A percentile compares a stretch with the other conserved stretches of the same genome.
Conservation (phyloP, 805 yeast genomes). For the Yamadazyma philogaea region DNA sequence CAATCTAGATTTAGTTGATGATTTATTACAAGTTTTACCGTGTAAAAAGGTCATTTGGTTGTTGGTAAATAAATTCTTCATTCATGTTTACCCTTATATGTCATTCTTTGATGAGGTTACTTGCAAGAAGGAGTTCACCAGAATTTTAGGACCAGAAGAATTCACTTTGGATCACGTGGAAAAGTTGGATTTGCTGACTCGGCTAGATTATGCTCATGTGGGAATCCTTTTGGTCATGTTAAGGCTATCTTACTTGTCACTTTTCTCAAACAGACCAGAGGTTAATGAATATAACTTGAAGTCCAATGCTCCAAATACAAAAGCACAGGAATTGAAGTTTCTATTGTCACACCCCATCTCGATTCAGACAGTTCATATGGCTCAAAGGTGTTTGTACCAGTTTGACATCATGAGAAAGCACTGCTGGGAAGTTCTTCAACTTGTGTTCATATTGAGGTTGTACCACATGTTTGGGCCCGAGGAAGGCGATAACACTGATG, state of each 20-base stretch:
- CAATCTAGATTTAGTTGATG: slow-evolving; percentile 30
- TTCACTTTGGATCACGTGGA: slow-evolving; percentile 20
- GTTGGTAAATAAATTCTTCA: slow-evolving; percentile 57
- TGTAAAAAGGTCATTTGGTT: slow-evolving; percentile 52
- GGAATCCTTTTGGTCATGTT: slow-evolving; percentile 34
- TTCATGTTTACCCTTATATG: slow-evolving; percentile 56
- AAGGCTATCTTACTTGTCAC: slow-evolving; percentile 34
- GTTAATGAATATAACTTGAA: slow-evolving; percentile 28
- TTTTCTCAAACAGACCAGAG: slow-evolving; percentile 33
- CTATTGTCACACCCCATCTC: slow-evolving; percentile 30
- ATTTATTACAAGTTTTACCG: slow-evolving; percentile 47
- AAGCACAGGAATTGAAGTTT: slow-evolving; percentile 24
- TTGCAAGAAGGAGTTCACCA: slow-evolving; percentile 41
- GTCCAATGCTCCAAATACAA: slow-evolving; percentile 19
- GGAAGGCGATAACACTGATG: slow-evolving; percentile 59
- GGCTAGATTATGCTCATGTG: slow-evolving; percentile 33
- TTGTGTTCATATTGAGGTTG: slow-evolving; percentile 49
- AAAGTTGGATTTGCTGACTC: slow-evolving; percentile 26
- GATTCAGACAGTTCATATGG: slow-evolving; percentile 29
- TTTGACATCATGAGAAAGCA: slow-evolving; percentile 36
- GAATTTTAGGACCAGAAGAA: slow-evolving; percentile 43
- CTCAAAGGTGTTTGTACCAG: slow-evolving; percentile 35
- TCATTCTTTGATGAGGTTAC: slow-evolving; percentile 63
- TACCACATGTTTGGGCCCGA: slow-evolving; percentile 52
- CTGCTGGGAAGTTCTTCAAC: slow-evolving; percentile 50